Evolutionary conservation across 1,139 yeast species (phyloP), one percentile per base, ranked within the genome.

Genomic region (Blastobotrys elegans): DNA sequence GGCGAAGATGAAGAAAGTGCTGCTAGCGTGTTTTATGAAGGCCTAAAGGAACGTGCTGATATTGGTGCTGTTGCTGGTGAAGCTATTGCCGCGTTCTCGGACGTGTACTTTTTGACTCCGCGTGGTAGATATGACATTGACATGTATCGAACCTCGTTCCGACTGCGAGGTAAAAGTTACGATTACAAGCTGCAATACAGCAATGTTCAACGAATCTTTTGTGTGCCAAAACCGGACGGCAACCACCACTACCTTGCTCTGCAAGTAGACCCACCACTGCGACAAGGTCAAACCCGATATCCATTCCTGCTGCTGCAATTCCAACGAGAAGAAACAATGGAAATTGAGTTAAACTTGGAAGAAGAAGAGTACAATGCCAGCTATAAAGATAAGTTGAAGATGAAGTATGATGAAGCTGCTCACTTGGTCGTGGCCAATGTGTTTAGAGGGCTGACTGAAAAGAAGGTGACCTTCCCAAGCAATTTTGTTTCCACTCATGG

Each of bases 21-120:
- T 4, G 97, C 97, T 0, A 79, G 80, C 51, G 81, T 81, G 4
- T 89, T 92, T 66, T 89, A 89, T 61, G 97, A 92, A 54, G 89
- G 86, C 58, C 76, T 92, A 65, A 89, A 85, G 66, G 97, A 90
- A 54, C 84, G 82, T 64, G 98, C 98, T n/a, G 94, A 87, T 57
- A 87, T 92, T 64, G 97, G 97, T 27, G 94, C 84, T 66, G 94
- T 84, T 48, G 86, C 96, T 0, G 98, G 97, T 39, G 96, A 90
- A 57, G 95, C 96, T n/a, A 85, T 94, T 65, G 97, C 89, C 2
- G 84, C 97, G 3, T 89, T 92, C 71, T 80, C 87, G 47, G 97
- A 90, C 61, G 83, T 89, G 10, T 75, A 92, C 63, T 89, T 92
- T 75, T 79, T 94, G 52, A 94, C 98, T 0, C 99, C 99, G 59